A percentile compares a stretch with the other conserved stretches of the same genome.
Evolutionary conservation across 768 basidiomycete genomes (phyloP).

Genomic region (Termitomyces titanicus): DNA sequence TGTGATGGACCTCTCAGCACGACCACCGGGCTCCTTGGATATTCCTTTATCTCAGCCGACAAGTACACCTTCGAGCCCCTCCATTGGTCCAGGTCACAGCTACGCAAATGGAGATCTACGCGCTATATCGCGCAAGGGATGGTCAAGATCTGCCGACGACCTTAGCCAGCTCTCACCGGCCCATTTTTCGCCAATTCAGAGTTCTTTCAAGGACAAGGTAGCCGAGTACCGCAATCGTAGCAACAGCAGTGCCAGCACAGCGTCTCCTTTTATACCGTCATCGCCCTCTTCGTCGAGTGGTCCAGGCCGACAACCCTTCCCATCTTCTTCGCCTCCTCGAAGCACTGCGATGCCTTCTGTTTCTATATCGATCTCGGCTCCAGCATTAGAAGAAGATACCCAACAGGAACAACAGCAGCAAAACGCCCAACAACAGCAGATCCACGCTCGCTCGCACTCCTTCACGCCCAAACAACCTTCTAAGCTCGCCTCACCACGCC

Average conservation of each 20-base stretch:
- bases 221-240: slow-evolving; percentile 63
- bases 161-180: slow-evolving; percentile 49
- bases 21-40: slow-evolving; percentile 42
- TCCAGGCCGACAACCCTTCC: slow-evolving; percentile 34
- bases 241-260: slow-evolving; percentile 48
- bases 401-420: neutral
- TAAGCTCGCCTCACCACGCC: slow-evolving; percentile 56
- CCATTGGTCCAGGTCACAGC: slow-evolving; percentile 13
- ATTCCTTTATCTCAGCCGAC: slow-evolving; percentile 32
- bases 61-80: slow-evolving; percentile 37
- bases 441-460: slow-evolving; percentile 63
- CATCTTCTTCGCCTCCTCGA: slow-evolving; percentile 30
- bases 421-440: slow-evolving; percentile 24
- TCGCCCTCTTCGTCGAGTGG: slow-evolving; percentile 30
- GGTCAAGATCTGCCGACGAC: slow-evolving; percentile 82
- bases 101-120: slow-evolving; percentile 62
- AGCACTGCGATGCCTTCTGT: slow-evolving; percentile 34
- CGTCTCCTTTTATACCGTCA: slow-evolving; percentile 32
- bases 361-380: slow-evolving; percentile 47
- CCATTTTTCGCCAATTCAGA: slow-evolving; percentile 35
- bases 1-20: slow-evolving; percentile 57
- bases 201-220: slow-evolving; percentile 59
- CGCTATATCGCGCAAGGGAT: slow-evolving; percentile 62
- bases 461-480: slow-evolving; percentile 72
- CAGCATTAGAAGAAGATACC: slow-evolving; percentile 30